Percentiles rank a stretch among this genome's conserved stretches.
phyloP scores from a whole-genome alignment of 768 basidiomycete species.

The Podaxis sp. region DNA sequence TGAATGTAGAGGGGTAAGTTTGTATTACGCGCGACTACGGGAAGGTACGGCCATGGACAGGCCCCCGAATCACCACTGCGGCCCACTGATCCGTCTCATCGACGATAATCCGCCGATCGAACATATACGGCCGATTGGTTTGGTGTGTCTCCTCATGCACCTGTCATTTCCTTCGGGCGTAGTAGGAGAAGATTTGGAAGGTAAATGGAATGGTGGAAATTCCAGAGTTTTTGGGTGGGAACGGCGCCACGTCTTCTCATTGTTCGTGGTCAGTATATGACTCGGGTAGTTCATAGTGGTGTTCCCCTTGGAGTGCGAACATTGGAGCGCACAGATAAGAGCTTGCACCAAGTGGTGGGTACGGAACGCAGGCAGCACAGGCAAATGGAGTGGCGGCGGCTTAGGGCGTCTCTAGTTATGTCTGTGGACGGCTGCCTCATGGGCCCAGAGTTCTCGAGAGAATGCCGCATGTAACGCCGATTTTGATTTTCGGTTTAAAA shows the following conservation, averaged over 20 bases:
- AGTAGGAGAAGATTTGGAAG: not conserved
- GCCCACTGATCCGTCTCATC: not conserved
- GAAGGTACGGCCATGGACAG: not conserved
- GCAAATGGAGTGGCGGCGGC: not conserved
- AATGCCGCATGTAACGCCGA: not conserved
- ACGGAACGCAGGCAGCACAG: not conserved
- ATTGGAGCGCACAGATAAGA: not conserved
- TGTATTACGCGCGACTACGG: not conserved
- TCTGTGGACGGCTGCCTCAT: not conserved
- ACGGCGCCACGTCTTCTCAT: not conserved
- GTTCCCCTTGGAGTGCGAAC: not conserved
- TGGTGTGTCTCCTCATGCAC: not conserved
- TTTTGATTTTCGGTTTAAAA: not conserved
- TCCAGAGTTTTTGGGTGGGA: not conserved
- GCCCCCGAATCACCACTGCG: not conserved
- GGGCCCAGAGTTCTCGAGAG: not conserved
- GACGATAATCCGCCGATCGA: conserved; percentile 5
- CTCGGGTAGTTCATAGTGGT: not conserved
- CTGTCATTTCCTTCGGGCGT: not conserved
- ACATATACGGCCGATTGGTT: not conserved
- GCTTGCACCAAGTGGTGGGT: not conserved
- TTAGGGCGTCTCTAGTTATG: not conserved
- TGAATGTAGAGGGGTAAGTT: not conserved
- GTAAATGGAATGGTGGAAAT: not conserved
- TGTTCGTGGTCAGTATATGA: not conserved